These are phyloP conservation scores for Carnegiea gigantea DNA, from an alignment of 179 eudicot species.

Conservation along the genomic window DNA sequence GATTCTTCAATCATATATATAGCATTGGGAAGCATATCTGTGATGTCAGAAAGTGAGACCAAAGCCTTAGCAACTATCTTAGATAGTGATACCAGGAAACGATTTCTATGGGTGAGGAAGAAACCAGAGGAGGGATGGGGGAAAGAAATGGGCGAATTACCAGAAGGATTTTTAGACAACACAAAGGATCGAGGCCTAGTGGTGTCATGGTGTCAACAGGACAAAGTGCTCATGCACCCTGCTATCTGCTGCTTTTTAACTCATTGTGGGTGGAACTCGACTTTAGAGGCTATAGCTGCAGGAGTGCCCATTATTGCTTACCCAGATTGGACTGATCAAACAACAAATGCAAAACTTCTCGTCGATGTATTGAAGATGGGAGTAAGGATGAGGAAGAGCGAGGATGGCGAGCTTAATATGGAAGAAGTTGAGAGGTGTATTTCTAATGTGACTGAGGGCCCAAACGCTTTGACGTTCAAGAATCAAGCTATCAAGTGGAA, in stretches of 20 bases:
- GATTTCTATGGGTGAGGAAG: conserved; percentile 35
- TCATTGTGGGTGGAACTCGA: conserved; percentile 40
- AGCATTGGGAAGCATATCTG: conserved; percentile 35
- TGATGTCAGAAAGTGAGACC: conserved; percentile 27
- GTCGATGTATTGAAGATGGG: conserved; percentile 40
- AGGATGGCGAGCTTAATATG: conserved; percentile 17
- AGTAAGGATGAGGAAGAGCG: conserved; percentile 27
- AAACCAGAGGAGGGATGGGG: conserved; percentile 25
- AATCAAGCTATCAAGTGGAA: conserved; percentile 29
- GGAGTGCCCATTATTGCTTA: conserved; percentile 34
- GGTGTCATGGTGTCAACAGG: conserved; percentile 37
- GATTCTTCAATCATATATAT: conserved; percentile 32
- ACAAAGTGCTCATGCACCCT: conserved; percentile 32
- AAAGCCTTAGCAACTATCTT: conserved; percentile 27
- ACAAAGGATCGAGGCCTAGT: conserved; percentile 34
- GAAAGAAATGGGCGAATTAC: conserved; percentile 25
- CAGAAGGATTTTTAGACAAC: conserved; percentile 26
- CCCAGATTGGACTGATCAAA: conserved; percentile 38
- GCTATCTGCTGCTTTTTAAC: conserved; percentile 32
- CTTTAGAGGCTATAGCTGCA: conserved; percentile 26
- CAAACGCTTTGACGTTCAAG: conserved; percentile 23
- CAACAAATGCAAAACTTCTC: conserved; percentile 30
- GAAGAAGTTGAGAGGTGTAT: conserved; percentile 35
- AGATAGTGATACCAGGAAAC: conserved; percentile 2
- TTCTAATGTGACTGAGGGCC: conserved; percentile 26